Evolutionary conservation across 495 filamentous ascomycete genomes (phyloP), one percentile per base, ranked within the genome.

Genomic region (Podospora anserina): DNA sequence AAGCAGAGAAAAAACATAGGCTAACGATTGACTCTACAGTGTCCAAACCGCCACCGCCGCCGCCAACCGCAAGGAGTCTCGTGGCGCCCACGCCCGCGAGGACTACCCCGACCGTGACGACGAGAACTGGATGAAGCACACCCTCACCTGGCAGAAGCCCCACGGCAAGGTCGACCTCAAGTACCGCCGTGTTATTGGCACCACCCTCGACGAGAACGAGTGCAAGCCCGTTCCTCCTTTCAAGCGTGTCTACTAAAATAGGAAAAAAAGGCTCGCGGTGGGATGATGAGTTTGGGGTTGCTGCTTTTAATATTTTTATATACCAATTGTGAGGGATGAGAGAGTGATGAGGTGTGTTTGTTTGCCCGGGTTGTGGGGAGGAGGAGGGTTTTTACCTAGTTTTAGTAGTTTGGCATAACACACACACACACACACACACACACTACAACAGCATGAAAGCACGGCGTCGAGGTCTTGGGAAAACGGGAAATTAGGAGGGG

Each of bases 91-190:
- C 80, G 94, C 94, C 70, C 87, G 94, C 71, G 94, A 98, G 83
- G 94, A 98, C 77, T 98, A 82, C 86, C 93, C 94, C 44, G 92
- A 97, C 0, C 86, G 94, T 82, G 92, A 97, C 76, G 94, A 98
- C 77, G 82, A 87, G 80, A 88, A 95, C 72, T 98, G 95, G 95
- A 97, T 97, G 94, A 97, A 97, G 88, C 94, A 98, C 86, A 96
- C 90, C 49, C 86, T 98, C 70, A 91, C 88, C 73, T 98, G 89
- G 88, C 94, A 98, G 87, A 78, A 89, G 76, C 89, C 90, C 58
- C 92, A 94, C 74, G 91, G 90, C 70, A 85, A 89, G 79, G 85
- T 93, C 62, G 88, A 94, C 58, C 79, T 96, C 39, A 82, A 83
- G 66, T 96, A 97, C 84, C 85, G 93, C 79, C 82, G 82, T 62